These are phyloP conservation scores for Vigna angularis DNA, from an alignment of 306 rosid genomes.

Conservation along the genomic window DNA sequence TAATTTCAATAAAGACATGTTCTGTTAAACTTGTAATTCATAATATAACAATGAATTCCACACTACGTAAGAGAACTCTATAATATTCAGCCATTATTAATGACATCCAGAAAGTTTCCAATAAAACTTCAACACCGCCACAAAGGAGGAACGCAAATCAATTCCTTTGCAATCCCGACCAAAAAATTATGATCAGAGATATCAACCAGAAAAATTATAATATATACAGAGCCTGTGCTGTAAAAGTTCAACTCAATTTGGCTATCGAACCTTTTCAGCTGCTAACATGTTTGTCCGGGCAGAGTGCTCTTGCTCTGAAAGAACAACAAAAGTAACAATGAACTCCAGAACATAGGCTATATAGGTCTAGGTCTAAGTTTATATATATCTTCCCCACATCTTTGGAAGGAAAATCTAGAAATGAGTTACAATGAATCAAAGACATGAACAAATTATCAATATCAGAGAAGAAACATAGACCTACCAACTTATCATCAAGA, in stretches of 20 bases:
- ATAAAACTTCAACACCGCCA: constrained; percentile 18
- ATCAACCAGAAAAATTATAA: constrained; percentile 23
- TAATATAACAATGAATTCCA: constrained; percentile 30
- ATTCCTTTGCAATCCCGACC: constrained; percentile 13
- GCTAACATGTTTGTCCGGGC: constrained; percentile 51
- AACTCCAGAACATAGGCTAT: constrained; percentile 43
- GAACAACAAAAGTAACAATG: constrained; percentile 48
- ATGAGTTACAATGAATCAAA: constrained; percentile 6
- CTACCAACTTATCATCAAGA: constrained; percentile 11
- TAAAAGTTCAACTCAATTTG: constrained; percentile 17
- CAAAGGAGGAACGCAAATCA: constrained; percentile 17
- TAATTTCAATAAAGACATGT: neutral
- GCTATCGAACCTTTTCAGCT: constrained; percentile 66
- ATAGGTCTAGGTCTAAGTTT: constrained; percentile 11
- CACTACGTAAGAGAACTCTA: constrained; percentile 24
- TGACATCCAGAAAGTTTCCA: constrained; percentile 11
- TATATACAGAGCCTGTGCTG: constrained; percentile 5
- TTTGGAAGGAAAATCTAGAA: constrained; percentile 1
- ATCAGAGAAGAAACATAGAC: neutral
- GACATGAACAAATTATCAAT: constrained; percentile 13
- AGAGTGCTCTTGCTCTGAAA: constrained; percentile 62
- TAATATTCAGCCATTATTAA: constrained; percentile 3
- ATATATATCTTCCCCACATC: constrained; percentile 13
- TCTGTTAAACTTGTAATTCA: constrained; percentile 22
- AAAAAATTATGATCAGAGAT: constrained; percentile 5